phyloP scores from a whole-genome alignment of 305 asterid genomes.

The Rubia tinctorum region DNA sequence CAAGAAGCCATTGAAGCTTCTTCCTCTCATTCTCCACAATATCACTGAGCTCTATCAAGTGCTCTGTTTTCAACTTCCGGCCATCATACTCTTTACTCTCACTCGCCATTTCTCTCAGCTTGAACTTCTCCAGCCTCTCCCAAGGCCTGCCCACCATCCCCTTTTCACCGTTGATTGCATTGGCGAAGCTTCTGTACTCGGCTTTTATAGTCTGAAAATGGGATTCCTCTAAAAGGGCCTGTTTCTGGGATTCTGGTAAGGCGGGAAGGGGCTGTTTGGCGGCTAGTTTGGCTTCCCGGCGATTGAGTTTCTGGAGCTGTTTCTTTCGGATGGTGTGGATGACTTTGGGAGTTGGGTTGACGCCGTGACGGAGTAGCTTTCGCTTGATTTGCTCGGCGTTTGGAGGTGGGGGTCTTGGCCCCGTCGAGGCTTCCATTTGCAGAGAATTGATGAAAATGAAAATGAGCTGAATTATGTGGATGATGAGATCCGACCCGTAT shows the following conservation, averaged over 20 bases:
- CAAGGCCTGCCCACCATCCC: constrained; percentile 81
- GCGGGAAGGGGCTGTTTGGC: constrained; percentile 50
- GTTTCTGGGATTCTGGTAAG: constrained; percentile 43
- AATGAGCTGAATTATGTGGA: not conserved
- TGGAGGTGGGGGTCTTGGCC: constrained; percentile 48
- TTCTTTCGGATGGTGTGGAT: constrained; percentile 84
- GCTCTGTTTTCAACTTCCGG: constrained; percentile 51
- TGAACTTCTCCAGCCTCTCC: constrained; percentile 71
- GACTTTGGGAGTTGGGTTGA: constrained; percentile 76
- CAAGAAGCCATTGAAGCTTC: constrained; percentile 76
- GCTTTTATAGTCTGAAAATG: constrained; percentile 57
- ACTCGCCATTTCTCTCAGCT: constrained; percentile 53
- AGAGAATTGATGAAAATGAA: not conserved
- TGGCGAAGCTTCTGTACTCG: constrained; percentile 63
- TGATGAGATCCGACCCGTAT: constrained; percentile 5
- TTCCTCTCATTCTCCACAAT: constrained; percentile 71
- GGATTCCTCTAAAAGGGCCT: constrained; percentile 46
- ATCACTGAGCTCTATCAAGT: constrained; percentile 69
- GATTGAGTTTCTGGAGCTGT: constrained; percentile 68
- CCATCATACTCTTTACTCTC: constrained; percentile 45
- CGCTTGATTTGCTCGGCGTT: constrained; percentile 52
- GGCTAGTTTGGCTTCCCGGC: constrained; percentile 62
- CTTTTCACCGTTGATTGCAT: constrained; percentile 25
- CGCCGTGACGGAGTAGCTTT: constrained; percentile 47
- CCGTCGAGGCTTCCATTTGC: constrained; percentile 72